Conservation (phyloP, 495 filamentous ascomycete species). For the Tetracladium setigerum region DNA sequence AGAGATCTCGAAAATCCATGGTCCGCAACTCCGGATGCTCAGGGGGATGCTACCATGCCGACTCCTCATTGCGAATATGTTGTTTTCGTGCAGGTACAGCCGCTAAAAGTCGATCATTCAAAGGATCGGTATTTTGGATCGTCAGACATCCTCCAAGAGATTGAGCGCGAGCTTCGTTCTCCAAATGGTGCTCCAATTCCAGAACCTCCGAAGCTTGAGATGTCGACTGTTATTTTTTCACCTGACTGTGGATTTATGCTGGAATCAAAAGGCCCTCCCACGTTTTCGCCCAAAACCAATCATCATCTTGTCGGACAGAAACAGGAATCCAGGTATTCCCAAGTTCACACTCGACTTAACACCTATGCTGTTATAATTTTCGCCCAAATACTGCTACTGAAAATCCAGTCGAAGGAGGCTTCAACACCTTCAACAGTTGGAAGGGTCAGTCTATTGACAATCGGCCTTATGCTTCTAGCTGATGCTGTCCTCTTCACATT, state of each 20-base stretch:
- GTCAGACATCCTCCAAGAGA: conserved; percentile 46
- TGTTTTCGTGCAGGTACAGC: conserved; percentile 78
- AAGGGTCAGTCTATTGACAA: conserved; percentile 82
- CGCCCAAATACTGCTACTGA: conserved; percentile 65
- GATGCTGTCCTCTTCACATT: conserved; percentile 62
- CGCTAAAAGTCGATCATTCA: conserved; percentile 35
- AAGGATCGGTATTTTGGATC: conserved; percentile 17
- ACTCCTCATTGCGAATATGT: conserved; percentile 82
- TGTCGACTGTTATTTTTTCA: conserved; percentile 84
- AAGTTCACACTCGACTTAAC: conserved; percentile 59
- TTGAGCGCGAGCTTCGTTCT: conserved; percentile 80
- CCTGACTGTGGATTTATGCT: conserved; percentile 90
- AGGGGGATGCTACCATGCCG: conserved; percentile 47
- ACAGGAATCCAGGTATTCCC: conserved; percentile 61
- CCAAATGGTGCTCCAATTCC: conserved; percentile 75
- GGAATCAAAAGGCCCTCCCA: conserved; percentile 77
- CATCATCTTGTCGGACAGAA: conserved; percentile 72
- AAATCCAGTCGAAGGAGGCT: conserved; percentile 82
- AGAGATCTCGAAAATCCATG: conserved; percentile 32
- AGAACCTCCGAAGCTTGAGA: conserved; percentile 57
- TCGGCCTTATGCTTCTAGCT: conserved; percentile 76
- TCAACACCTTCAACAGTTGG: conserved; percentile 91
- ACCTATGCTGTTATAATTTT: conserved; percentile 55
- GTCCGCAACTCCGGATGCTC: conserved; percentile 51
- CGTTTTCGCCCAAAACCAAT: conserved; percentile 53